Evolutionary conservation across 2,329 filamentous ascomycete species (phyloP).

Genomic region (Fusarium bactridioides): DNA sequence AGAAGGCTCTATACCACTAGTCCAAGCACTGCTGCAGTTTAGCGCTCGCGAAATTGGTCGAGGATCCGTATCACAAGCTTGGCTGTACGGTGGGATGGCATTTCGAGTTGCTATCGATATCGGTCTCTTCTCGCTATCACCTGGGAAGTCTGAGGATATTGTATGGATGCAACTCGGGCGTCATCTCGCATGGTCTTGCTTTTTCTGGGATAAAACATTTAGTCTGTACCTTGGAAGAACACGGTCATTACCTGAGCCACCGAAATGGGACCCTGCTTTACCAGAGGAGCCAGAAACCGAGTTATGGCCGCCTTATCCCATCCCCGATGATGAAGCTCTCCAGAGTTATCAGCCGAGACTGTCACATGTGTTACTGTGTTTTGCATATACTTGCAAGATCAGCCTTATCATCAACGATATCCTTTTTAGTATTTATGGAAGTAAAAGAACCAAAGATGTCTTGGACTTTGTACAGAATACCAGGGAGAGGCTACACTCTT

Average conservation of each 20-base stretch:
- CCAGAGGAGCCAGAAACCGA: neutral
- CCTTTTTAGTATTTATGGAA: neutral
- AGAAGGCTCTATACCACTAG: neutral
- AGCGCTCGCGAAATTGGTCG: neutral
- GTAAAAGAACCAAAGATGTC: neutral
- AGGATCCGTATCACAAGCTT: neutral
- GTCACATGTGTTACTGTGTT: neutral
- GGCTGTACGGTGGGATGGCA: neutral
- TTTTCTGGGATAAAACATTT: neutral
- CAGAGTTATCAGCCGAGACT: neutral
- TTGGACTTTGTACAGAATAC: neutral
- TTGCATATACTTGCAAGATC: neutral
- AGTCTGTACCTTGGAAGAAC: neutral
- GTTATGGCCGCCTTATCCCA: neutral
- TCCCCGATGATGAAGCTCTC: neutral
- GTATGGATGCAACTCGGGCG: neutral
- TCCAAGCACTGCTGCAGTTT: neutral
- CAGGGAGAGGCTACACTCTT: neutral
- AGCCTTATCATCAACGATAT: neutral
- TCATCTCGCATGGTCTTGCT: neutral
- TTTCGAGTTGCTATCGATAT: neutral
- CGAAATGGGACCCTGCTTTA: neutral
- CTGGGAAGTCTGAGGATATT: fast-evolving
- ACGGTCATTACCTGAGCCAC: neutral
- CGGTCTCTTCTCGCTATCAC: neutral